These are phyloP conservation scores for Avena sativa DNA, from an alignment of 176 grass and related monocot species.

Conservation along the genomic window DNA sequence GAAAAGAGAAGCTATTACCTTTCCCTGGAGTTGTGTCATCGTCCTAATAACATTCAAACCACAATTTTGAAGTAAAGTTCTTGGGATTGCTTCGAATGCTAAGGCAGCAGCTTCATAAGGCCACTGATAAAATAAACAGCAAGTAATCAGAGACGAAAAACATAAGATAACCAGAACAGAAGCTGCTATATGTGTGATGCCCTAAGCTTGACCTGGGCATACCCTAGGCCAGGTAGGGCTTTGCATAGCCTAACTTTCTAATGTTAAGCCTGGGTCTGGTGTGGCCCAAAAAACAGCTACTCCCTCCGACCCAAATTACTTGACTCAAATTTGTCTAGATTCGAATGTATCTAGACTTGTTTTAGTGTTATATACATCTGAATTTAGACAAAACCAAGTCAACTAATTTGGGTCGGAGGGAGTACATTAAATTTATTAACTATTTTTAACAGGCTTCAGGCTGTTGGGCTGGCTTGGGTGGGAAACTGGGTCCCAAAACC, in stretches of 20 bases:
- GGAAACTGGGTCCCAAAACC: neutral
- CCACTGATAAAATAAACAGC: slow-evolving; percentile 71
- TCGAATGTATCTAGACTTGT: no score
- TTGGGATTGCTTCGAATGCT: slow-evolving; percentile 96
- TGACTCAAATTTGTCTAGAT: no score
- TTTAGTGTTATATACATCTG: no score
- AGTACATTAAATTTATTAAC: neutral
- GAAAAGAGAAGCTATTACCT: slow-evolving; percentile 50
- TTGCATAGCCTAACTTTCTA: neutral
- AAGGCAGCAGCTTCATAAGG: slow-evolving; percentile 99
- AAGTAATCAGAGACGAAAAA: slow-evolving; percentile 30
- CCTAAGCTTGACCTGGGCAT: neutral
- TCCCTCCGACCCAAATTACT: no score
- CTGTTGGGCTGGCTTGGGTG: neutral
- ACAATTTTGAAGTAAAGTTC: slow-evolving; percentile 95
- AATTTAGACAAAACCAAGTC: no score
- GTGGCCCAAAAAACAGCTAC: neutral
- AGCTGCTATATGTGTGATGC: neutral
- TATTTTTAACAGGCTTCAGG: neutral
- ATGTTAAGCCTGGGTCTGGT: neutral
- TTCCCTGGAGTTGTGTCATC: slow-evolving; percentile 98
- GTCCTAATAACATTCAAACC: slow-evolving; percentile 94
- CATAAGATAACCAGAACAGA: neutral
- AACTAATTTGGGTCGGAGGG: no score
- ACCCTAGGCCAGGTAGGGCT: neutral